phyloP scores from a whole-genome alignment of 2,329 filamentous ascomycete species.

The Verticillium isaacii region DNA sequence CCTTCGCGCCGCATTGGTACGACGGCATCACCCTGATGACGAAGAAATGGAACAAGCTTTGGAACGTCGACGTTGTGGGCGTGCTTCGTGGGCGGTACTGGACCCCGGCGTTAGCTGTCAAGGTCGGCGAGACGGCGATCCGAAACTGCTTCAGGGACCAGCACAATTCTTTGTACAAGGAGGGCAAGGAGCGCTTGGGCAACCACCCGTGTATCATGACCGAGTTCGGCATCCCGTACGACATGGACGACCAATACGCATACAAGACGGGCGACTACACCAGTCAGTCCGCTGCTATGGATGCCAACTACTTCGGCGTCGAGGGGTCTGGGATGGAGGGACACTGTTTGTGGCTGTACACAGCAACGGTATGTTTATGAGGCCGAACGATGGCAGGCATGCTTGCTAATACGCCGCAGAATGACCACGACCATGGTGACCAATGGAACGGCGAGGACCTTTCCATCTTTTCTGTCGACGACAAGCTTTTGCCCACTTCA shows the following conservation, averaged over 20 bases:
- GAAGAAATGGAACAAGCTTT: slow-evolving; percentile 97
- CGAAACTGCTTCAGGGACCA: slow-evolving; percentile 90
- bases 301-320: slow-evolving; percentile 91
- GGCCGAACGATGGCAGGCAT: neutral
- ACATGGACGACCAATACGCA: slow-evolving; percentile 95
- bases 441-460: slow-evolving; percentile 98
- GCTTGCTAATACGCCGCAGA: slow-evolving; percentile 42
- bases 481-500: slow-evolving; percentile 57
- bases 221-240: slow-evolving; percentile 96
- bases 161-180: slow-evolving; percentile 73
- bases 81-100: slow-evolving; percentile 84
- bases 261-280: slow-evolving; percentile 95
- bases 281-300: slow-evolving; percentile 86
- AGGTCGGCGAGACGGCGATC: slow-evolving; percentile 88
- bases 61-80: slow-evolving; percentile 95
- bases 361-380: slow-evolving; percentile 50
- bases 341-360: slow-evolving; percentile 87
- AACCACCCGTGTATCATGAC: slow-evolving; percentile 85
- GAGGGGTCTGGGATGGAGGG: slow-evolving; percentile 82
- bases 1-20: slow-evolving; percentile 94
- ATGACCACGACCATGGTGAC: slow-evolving; percentile 84
- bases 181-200: slow-evolving; percentile 85
- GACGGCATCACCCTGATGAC: slow-evolving; percentile 95
- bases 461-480: slow-evolving; percentile 83
- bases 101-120: slow-evolving; percentile 86